phyloP scores from a whole-genome alignment of 2,329 filamentous ascomycete species.

The Pseudocercospora ulei region DNA sequence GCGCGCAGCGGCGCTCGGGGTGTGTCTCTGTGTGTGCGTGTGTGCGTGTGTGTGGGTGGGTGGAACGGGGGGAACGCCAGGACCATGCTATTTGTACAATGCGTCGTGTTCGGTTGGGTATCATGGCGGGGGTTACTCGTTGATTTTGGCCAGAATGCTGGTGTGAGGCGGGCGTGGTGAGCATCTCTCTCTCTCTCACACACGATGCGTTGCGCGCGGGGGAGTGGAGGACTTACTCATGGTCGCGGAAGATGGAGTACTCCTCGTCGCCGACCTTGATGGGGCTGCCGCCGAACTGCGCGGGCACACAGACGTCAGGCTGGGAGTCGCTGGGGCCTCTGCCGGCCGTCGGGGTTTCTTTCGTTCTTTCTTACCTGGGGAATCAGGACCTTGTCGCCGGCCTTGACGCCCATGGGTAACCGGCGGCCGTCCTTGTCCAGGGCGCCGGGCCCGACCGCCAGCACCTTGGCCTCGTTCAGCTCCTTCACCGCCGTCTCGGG shows the following conservation, averaged over 20 bases:
- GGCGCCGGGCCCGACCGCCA: slow-evolving; percentile 84
- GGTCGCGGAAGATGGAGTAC: slow-evolving; percentile 90
- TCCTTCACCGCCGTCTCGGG: slow-evolving; percentile 96
- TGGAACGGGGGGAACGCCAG: too few relatives aligned
- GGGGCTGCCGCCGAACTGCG: slow-evolving; percentile 79
- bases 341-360: background rate
- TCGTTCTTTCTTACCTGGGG: slow-evolving; percentile 59
- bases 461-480: slow-evolving; percentile 91
- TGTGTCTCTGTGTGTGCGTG: too few relatives aligned
- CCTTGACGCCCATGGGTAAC: slow-evolving; percentile 67
- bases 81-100: slow-evolving; percentile 29
- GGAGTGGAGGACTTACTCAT: slow-evolving; percentile 60
- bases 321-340: background rate
- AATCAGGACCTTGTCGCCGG: slow-evolving; percentile 89
- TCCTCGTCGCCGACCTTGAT: slow-evolving; percentile 98
- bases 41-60: too few relatives aligned
- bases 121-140: slow-evolving; percentile 54
- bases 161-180: slow-evolving; percentile 25
- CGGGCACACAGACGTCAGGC: slow-evolving; percentile 5
- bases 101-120: slow-evolving; percentile 15
- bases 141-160: slow-evolving; percentile 99
- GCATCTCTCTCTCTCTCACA: slow-evolving; percentile 5
- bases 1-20: too few relatives aligned
- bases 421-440: slow-evolving; percentile 84
- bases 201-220: background rate